Evolutionary conservation across 2,329 filamentous ascomycete species (phyloP).

Genomic region (Cryoendolithus antarcticus): DNA sequence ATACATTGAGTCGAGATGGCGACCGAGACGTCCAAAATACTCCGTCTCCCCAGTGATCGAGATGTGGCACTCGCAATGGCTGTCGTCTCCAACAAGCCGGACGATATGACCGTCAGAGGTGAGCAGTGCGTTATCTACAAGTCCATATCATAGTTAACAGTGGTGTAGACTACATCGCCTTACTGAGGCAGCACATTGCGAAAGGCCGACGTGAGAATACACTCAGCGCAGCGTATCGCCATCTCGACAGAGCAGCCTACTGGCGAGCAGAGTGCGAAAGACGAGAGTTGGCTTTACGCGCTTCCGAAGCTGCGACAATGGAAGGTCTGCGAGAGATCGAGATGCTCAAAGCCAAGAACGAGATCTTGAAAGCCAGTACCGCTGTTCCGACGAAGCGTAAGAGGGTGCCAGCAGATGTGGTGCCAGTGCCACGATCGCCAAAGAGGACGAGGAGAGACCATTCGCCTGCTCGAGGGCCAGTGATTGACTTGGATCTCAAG

Average conservation of each 20-base stretch:
- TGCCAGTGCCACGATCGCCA: constrained; percentile 12
- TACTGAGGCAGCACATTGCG: constrained; percentile 24
- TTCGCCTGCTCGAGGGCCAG: constrained; percentile 4
- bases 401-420: constrained; percentile 15
- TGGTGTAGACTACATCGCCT: constrained; percentile 17
- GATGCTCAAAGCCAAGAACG: constrained; percentile 11
- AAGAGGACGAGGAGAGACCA: constrained; percentile 13
- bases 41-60: constrained; percentile 5
- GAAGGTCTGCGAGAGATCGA: constrained; percentile 15
- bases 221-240: constrained; percentile 16
- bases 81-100: constrained; percentile 26
- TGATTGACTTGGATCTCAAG: neutral
- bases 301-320: constrained; percentile 10
- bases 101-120: constrained; percentile 19
- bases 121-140: too few species aligned
- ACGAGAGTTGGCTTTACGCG: constrained; percentile 7
- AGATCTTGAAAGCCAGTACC: constrained; percentile 5
- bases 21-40: too few species aligned
- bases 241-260: constrained; percentile 29
- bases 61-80: constrained; percentile 16
- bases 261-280: constrained; percentile 24
- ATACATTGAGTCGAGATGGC: too few species aligned
- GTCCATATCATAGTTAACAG: too few species aligned
- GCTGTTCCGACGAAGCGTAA: constrained; percentile 17
- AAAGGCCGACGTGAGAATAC: constrained; percentile 13